Evolutionary conservation across 768 basidiomycete species (phyloP).

Genomic region (Calocera viscosa): DNA sequence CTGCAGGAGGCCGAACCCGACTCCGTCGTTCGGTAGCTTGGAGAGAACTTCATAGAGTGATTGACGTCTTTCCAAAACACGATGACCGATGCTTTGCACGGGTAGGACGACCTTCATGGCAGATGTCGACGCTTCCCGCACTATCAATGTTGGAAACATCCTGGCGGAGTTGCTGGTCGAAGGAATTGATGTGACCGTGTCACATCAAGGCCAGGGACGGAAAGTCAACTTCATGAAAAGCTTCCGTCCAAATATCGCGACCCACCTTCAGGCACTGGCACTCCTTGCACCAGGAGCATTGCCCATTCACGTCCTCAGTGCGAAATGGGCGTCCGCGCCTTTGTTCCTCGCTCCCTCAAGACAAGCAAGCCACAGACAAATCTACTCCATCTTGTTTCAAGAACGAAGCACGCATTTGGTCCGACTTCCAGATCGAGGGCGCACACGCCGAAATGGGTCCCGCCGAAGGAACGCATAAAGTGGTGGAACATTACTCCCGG

Average conservation of each 20-base stretch:
- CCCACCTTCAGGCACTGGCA: neutral
- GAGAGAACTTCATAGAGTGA: constrained; percentile 65
- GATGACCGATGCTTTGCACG: neutral
- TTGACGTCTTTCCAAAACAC: neutral
- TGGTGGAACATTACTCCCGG: constrained; percentile 83
- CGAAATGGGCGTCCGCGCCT: no score
- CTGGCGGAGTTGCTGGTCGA: neutral
- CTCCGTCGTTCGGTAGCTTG: constrained; percentile 50
- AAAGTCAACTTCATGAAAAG: neutral
- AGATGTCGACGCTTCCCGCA: neutral
- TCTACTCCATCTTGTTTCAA: neutral
- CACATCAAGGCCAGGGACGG: no score
- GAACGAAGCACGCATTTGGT: neutral
- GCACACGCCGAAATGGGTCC: constrained; percentile 25
- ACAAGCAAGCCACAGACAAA: neutral
- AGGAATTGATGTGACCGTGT: no score
- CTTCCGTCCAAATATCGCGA: constrained; percentile 1
- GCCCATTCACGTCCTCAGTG: neutral
- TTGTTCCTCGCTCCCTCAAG: neutral
- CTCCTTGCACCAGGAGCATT: neutral
- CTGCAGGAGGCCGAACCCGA: constrained; percentile 60
- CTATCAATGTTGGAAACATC: neutral
- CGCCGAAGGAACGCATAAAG: constrained; percentile 58
- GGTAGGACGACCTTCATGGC: neutral
- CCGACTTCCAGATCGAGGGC: neutral